Conservation (phyloP, 2,329 filamentous ascomycete genomes). For the Sporothrix pallida region DNA sequence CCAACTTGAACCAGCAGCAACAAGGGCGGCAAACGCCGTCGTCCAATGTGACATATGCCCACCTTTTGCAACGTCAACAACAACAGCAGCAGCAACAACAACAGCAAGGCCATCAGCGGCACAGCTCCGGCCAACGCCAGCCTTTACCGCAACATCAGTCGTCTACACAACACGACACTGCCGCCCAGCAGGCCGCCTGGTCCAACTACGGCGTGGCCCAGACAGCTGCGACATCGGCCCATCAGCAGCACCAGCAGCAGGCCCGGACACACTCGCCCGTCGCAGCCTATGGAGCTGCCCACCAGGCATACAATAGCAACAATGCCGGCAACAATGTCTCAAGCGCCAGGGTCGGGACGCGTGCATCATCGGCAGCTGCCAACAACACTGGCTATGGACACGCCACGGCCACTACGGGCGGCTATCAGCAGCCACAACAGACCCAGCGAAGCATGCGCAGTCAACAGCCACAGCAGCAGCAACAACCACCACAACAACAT, state of each 20-base stretch:
- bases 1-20: slow-evolving; percentile 4
- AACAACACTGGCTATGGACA: not conserved
- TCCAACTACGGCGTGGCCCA: slow-evolving; percentile 31
- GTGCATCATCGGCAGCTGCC: not conserved
- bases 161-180: slow-evolving; percentile 25
- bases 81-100: slow-evolving; percentile 20
- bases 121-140: not conserved
- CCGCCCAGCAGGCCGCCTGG: slow-evolving; percentile 30
- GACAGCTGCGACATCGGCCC: slow-evolving; percentile 33
- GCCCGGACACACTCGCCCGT: slow-evolving; percentile 12
- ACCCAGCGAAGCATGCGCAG: slow-evolving; percentile 32
- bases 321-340: not conserved
- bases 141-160: slow-evolving; percentile 31
- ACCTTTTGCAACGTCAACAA: slow-evolving; percentile 16
- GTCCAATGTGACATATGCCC: not conserved
- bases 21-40: slow-evolving; percentile 4
- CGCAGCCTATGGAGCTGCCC: not conserved
- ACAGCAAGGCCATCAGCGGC: slow-evolving; percentile 19
- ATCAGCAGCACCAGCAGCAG: slow-evolving; percentile 21
- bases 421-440: slow-evolving; percentile 15
- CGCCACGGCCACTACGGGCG: not conserved
- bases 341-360: not conserved
- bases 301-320: not conserved
- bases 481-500: slow-evolving; percentile 40
- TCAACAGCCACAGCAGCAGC: slow-evolving; percentile 34